phyloP scores from a whole-genome alignment of 2,329 filamentous ascomycete genomes.

The Colletotrichum lini region DNA sequence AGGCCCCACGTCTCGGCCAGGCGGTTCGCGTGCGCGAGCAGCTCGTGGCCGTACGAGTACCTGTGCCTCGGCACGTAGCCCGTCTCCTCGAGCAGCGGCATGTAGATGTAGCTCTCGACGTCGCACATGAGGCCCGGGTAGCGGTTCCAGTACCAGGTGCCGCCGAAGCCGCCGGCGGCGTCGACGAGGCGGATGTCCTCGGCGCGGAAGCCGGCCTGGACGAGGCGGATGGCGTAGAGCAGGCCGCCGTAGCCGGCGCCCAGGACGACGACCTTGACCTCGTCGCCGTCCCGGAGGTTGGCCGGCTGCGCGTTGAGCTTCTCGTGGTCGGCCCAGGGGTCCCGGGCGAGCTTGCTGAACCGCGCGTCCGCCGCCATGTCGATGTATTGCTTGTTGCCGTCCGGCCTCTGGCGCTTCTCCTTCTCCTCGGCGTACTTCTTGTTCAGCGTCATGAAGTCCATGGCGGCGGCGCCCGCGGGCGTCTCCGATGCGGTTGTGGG shows the following conservation, averaged over 20 bases:
- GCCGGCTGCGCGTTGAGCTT: conserved; percentile 47
- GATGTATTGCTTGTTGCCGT: conserved; percentile 52
- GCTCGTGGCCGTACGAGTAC: conserved; percentile 60
- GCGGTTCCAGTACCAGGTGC: conserved; percentile 68
- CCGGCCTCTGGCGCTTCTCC: conserved; percentile 50
- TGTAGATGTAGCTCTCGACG: conserved; percentile 71
- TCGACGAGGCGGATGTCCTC: conserved; percentile 60
- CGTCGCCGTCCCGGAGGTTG: conserved; percentile 47
- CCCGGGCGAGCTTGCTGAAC: conserved; percentile 47
- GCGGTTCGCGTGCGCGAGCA: conserved; percentile 58
- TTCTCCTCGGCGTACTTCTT: conserved; percentile 54
- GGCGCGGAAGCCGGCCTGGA: conserved; percentile 45
- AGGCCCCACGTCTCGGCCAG: conserved; percentile 60
- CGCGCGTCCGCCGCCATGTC: conserved; percentile 46
- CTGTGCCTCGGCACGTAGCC: conserved; percentile 69
- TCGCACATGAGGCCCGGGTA: conserved; percentile 70
- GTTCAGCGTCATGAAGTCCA: conserved; percentile 44
- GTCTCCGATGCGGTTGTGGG: conserved; percentile 8
- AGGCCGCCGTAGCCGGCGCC: conserved; percentile 55
- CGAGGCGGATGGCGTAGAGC: conserved; percentile 48
- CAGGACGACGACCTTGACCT: conserved; percentile 50
- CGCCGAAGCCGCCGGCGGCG: conserved; percentile 60
- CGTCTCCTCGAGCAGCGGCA: conserved; percentile 73
- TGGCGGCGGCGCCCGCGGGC: conserved; percentile 16
- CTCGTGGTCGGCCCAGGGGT: conserved; percentile 55